These are phyloP conservation scores for Phytophthora sansomeana DNA, from an alignment of 352 stramenopile genomes.

Conservation along the genomic window DNA sequence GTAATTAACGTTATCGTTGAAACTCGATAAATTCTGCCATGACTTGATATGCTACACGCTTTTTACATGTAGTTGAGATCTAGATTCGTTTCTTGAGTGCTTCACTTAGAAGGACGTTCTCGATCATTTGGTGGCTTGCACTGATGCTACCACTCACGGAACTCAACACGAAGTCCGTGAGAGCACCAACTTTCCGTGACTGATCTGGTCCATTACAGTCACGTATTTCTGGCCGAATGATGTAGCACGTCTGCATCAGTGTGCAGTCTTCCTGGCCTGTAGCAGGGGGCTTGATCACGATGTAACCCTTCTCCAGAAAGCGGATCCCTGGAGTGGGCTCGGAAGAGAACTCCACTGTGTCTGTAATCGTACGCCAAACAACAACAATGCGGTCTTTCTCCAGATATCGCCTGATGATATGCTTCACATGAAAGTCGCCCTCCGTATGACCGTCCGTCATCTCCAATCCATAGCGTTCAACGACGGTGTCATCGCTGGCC, in stretches of 20 bases:
- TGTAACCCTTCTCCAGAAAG: constrained; percentile 53
- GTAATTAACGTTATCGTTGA: constrained; percentile 30
- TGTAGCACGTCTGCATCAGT: constrained; percentile 53
- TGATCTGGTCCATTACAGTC: constrained; percentile 37
- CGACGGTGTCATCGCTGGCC: constrained; percentile 38
- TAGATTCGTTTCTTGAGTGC: constrained; percentile 35
- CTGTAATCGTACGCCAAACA: constrained; percentile 48
- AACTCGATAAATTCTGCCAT: constrained; percentile 6
- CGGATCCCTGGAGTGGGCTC: constrained; percentile 43
- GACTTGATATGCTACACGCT: constrained; percentile 17
- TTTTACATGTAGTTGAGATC: not conserved
- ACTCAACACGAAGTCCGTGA: constrained; percentile 63
- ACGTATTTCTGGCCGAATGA: constrained; percentile 47
- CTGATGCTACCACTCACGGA: constrained; percentile 49
- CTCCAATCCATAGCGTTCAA: constrained; percentile 47
- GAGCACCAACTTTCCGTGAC: constrained; percentile 44
- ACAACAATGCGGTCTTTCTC: constrained; percentile 45
- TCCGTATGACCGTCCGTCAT: constrained; percentile 42
- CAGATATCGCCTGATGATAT: constrained; percentile 44
- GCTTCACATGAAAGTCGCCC: constrained; percentile 45
- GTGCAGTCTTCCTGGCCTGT: constrained; percentile 34
- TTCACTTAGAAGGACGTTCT: constrained; percentile 53
- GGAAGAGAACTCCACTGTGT: constrained; percentile 48
- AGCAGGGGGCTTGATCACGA: constrained; percentile 45
- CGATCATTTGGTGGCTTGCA: constrained; percentile 60